Base-by-base conservation (phyloP, 345 rosid genomes). In the Corchorus capsularis region DNA sequence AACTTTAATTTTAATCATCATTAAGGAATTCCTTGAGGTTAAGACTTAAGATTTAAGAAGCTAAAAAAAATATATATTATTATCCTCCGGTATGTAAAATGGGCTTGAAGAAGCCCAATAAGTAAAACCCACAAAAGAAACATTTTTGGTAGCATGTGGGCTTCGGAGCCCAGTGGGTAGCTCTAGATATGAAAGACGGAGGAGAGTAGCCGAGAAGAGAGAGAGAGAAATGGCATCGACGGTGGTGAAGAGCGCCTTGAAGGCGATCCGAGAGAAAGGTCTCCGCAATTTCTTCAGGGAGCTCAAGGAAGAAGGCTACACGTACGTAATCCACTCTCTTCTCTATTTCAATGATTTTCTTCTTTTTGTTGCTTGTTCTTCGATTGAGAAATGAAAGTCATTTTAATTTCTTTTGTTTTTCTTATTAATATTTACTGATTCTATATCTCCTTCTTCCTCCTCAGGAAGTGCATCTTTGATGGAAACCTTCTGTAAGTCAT, bases 261-360 rank as follows among this genome's bases (percentile, higher is more conserved):
- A 82, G 83, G 54, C 93, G 80, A 86, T 93, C 82, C 86, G 77
- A 68, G 97, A 91, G 83, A 92, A 79, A 82, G 99, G 98, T 12
- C 49, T 93, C 55, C 90, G 92, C 54, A 69, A 76, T 79, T 92
- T 96, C 80, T 22, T 93, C 13, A 76, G 89, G 46, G 88, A 86
- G 78, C 86, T 92, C 52, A 92, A 85, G 70, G 93, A 86, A 53
- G 98, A 89, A 64, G 99, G 99, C 82, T 92, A 82, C 79, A 4
- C 79, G 98, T 93, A 14, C 68, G 90, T 84, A 60, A 35, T 75
- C 54, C 39, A 54, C 41, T 69, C 9, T 77, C 41, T 56, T 19
- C 55, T 14, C 27, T 0, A 27, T 27, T 27, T 27, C 1, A 27
- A 27, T 62, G 15, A n/a, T 22, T 69, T 17, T 52, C 73, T 27